phyloP scores from a whole-genome alignment of 2,329 filamentous ascomycete species.

The Microascus cirrosus region DNA sequence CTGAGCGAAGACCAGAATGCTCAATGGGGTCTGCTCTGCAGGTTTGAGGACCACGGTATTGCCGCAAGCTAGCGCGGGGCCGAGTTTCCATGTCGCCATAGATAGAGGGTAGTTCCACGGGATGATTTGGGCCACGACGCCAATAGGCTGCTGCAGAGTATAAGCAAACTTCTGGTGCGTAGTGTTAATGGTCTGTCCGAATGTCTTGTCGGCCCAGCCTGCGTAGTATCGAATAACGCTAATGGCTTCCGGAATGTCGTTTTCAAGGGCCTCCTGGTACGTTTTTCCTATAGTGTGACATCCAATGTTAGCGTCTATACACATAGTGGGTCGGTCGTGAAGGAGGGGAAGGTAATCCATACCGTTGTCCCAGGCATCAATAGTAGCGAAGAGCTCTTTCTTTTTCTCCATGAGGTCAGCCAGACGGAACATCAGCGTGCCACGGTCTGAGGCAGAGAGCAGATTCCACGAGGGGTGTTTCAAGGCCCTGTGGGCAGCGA shows the following conservation, averaged over 20 bases:
- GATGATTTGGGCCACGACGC: slow-evolving; percentile 59
- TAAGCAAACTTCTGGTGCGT: slow-evolving; percentile 55
- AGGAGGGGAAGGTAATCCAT: slow-evolving; percentile 24
- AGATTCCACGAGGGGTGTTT: slow-evolving; percentile 59
- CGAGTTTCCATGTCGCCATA: slow-evolving; percentile 65
- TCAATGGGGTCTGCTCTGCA: slow-evolving; percentile 51
- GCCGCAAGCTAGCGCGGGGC: slow-evolving; percentile 50
- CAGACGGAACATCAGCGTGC: slow-evolving; percentile 58
- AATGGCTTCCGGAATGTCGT: slow-evolving; percentile 41
- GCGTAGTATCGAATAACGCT: slow-evolving; percentile 52
- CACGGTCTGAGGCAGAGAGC: slow-evolving; percentile 54
- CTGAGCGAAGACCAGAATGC: slow-evolving; percentile 47
- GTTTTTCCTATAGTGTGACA: slow-evolving; percentile 18
- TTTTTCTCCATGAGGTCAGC: slow-evolving; percentile 60
- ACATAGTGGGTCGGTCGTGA: no score
- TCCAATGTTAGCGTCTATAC: neutral
- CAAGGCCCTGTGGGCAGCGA: slow-evolving; percentile 52
- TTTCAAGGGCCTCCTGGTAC: slow-evolving; percentile 49
- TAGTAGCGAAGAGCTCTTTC: slow-evolving; percentile 31
- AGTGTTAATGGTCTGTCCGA: slow-evolving; percentile 58
- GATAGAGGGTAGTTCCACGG: slow-evolving; percentile 65
- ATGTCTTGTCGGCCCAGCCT: slow-evolving; percentile 61
- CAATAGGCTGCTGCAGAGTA: slow-evolving; percentile 57
- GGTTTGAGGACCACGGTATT: slow-evolving; percentile 52
- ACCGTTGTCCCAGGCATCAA: slow-evolving; percentile 77